Evolutionary conservation across 2,329 filamentous ascomycete species (phyloP).

Genomic region (Pseudopithomyces chartarum): DNA sequence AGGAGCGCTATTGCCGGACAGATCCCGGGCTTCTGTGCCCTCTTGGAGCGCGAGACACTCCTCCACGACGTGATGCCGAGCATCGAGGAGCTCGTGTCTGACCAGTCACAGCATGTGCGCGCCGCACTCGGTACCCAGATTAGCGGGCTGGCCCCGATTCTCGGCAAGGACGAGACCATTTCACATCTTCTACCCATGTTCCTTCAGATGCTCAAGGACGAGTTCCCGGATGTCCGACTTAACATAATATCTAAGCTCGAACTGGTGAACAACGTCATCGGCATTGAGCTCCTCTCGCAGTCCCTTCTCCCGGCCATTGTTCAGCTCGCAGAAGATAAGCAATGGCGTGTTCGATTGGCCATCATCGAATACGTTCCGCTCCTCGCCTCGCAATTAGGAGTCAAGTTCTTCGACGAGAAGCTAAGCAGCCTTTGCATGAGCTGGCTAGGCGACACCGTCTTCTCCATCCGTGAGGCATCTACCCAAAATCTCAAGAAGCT

Average conservation of each 20-base stretch:
- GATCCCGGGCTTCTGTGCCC: constrained; percentile 91
- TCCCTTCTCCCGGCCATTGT: constrained; percentile 97
- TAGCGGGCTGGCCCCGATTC: constrained; percentile 91
- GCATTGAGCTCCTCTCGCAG: constrained; percentile 94
- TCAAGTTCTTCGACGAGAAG: constrained; percentile 98
- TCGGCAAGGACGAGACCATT: constrained; percentile 98
- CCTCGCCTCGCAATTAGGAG: constrained; percentile 91
- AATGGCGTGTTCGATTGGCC: constrained; percentile 95
- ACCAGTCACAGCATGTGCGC: constrained; percentile 94
- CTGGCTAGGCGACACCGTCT: constrained; percentile 97
- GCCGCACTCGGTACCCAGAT: constrained; percentile 96
- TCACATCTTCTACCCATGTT: constrained; percentile 98
- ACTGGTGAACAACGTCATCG: constrained; percentile 97
- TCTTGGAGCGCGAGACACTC: constrained; percentile 85
- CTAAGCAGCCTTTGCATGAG: constrained; percentile 95
- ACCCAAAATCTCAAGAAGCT: constrained; percentile 98
- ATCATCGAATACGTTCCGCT: constrained; percentile 99
- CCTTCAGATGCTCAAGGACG: constrained; percentile 98
- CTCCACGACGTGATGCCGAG: constrained; percentile 96
- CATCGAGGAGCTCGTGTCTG: constrained; percentile 93
- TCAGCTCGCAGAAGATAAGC: constrained; percentile 97
- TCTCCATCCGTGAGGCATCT: constrained; percentile 96
- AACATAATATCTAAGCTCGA: constrained; percentile 99
- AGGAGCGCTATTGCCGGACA: constrained; percentile 96
- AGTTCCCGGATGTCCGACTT: constrained; percentile 95